Percentiles rank a stretch among this genome's conserved stretches.
These are phyloP conservation scores for Fusarium nanum DNA, from an alignment of 2,329 filamentous ascomycete species.

Conservation along the genomic window DNA sequence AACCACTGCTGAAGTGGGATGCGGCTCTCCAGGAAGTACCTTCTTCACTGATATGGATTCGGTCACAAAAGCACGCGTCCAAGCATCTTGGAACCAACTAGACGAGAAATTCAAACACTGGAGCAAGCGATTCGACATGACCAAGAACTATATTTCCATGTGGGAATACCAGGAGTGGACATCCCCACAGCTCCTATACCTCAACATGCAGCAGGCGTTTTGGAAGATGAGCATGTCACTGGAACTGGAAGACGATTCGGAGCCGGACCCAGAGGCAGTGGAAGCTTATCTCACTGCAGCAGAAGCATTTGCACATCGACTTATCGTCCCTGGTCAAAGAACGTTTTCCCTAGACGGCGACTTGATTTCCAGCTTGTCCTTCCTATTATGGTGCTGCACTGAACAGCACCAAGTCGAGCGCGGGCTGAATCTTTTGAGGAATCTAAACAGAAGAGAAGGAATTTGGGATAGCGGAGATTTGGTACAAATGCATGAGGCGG, in stretches of 20 bases:
- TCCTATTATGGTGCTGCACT: background rate
- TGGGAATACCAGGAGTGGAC: slow-evolving; percentile 1
- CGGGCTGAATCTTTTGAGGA: slow-evolving; percentile 26
- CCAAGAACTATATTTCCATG: slow-evolving; percentile 6
- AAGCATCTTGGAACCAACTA: background rate
- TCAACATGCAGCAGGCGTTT: slow-evolving; percentile 25
- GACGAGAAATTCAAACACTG: slow-evolving; percentile 8
- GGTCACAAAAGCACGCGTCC: background rate
- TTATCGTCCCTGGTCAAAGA: slow-evolving; percentile 5
- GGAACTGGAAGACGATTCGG: background rate
- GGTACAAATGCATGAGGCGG: slow-evolving; percentile 31
- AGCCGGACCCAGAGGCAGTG: background rate
- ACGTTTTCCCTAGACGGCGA: slow-evolving; percentile 30
- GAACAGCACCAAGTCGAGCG: background rate
- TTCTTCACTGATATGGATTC: background rate
- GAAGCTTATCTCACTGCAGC: slow-evolving; percentile 13
- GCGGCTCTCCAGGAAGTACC: background rate
- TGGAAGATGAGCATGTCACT: slow-evolving; percentile 19
- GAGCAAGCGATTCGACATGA: slow-evolving; percentile 27
- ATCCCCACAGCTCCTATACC: slow-evolving; percentile 4
- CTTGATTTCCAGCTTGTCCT: slow-evolving; percentile 16
- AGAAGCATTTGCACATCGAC: background rate
- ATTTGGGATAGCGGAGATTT: slow-evolving; percentile 42
- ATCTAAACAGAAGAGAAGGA: slow-evolving; percentile 35
- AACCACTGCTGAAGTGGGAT: background rate